phyloP scores from a whole-genome alignment of 768 basidiomycete species.

The Serendipita sp. region DNA sequence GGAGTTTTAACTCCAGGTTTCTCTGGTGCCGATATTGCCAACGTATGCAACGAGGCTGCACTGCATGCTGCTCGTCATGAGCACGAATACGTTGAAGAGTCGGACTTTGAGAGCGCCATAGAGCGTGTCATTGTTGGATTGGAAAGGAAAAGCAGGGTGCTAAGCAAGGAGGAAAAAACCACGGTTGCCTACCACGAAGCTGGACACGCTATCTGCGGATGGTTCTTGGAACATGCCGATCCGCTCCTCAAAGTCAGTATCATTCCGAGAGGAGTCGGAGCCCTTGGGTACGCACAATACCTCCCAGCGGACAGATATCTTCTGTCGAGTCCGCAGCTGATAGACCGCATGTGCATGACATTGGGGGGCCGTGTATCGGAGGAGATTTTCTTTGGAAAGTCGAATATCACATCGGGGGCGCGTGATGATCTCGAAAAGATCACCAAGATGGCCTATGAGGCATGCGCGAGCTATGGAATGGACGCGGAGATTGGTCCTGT shows the following conservation, averaged over 20 bases:
- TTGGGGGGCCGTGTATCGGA: conserved; percentile 95
- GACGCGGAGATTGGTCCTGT: conserved; percentile 88
- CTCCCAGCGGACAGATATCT: conserved; percentile 92
- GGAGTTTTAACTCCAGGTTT: conserved; percentile 95
- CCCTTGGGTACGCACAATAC: conserved; percentile 92
- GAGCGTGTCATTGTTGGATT: conserved; percentile 95
- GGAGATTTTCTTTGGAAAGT: conserved; percentile 88
- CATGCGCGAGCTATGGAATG: conserved; percentile 95
- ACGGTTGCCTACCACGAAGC: conserved; percentile 99
- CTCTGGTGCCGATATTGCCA: conserved; percentile 97
- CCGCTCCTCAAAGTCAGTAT: conserved; percentile 96
- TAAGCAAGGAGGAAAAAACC: conserved; percentile 93
- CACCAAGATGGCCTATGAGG: conserved; percentile 93
- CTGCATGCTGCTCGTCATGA: conserved; percentile 80
- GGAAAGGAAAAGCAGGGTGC: conserved; percentile 86
- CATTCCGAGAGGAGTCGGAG: conserved; percentile 90
- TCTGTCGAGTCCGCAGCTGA: conserved; percentile 85
- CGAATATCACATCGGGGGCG: conserved; percentile 93
- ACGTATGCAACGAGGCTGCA: conserved; percentile 97
- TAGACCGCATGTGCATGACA: conserved; percentile 96
- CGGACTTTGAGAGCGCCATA: conserved; percentile 92
- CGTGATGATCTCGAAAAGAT: conserved; percentile 98
- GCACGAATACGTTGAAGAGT: conserved; percentile 61
- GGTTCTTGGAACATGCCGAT: conserved; percentile 97
- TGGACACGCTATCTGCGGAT: conserved; percentile 94